Evolutionary conservation across 148 eudicot genomes (phyloP).

Genomic region (Rhododendron griersonianum): DNA sequence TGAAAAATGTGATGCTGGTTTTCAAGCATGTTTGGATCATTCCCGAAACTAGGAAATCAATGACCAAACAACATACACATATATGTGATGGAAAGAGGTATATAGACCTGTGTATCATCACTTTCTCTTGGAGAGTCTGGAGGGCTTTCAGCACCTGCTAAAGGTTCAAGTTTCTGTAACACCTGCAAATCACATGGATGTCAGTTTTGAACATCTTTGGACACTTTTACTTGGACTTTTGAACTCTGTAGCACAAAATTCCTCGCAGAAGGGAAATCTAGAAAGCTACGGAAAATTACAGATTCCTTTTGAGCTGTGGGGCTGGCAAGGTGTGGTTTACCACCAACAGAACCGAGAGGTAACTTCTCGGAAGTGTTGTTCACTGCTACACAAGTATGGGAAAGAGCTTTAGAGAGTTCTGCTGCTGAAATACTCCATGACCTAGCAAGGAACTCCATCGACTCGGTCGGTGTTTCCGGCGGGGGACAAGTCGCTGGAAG

Average conservation of each 20-base stretch:
- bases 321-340: slow-evolving; percentile 13
- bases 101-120: slow-evolving; percentile 60
- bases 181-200: slow-evolving; percentile 9
- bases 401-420: slow-evolving; percentile 69
- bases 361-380: slow-evolving; percentile 24
- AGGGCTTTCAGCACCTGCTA: slow-evolving; percentile 44
- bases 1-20: background rate
- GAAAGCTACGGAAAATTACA: slow-evolving; percentile 21
- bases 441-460: slow-evolving; percentile 86
- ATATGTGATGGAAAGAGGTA: background rate
- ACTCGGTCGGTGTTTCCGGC: slow-evolving; percentile 75
- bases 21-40: background rate
- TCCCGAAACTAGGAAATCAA: background rate
- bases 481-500: slow-evolving; percentile 49
- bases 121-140: slow-evolving; percentile 65
- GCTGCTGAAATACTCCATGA: slow-evolving; percentile 91
- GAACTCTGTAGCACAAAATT: background rate
- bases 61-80: background rate
- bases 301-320: slow-evolving; percentile 29
- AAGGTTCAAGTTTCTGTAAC: slow-evolving; percentile 34
- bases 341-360: slow-evolving; percentile 22
- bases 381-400: slow-evolving; percentile 21
- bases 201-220: background rate
- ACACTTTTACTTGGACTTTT: background rate
- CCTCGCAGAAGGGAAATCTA: background rate